Base-by-base conservation (phyloP, 495 filamentous ascomycete species). In the Hypoxylon lenormandii region DNA sequence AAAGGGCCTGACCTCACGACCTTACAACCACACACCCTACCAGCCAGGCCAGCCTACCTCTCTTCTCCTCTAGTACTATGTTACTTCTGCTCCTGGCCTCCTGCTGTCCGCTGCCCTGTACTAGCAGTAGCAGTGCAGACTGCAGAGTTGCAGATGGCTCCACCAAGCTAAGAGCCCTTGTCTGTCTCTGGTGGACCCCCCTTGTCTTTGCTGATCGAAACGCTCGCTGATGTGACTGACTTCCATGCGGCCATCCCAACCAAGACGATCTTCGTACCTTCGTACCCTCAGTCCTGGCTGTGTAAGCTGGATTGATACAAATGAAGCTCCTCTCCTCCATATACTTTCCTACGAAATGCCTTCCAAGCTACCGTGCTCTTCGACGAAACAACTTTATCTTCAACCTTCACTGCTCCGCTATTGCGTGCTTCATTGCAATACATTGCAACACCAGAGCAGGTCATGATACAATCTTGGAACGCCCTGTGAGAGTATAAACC, bases 271-370 rank as follows among this genome's bases (percentile, higher is more conserved):
- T 61, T 52, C 57, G 67, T 69, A 70, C 70, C 55, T 60, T 53
- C 45, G 73, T 75, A 75, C 70, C 66, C 15, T 18, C 33, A 28
- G 18, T 53, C 50, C 60, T 60, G 60, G 49, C 66, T 65, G 56
- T 66, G 62, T 59, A 60, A 72, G 74, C 40, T 68, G 66, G 65
- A 70, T 74, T 74, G 64, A 76, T 76, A 76, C 74, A 76, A 74
- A 76, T 76, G 74, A 72, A 74, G 68, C 70, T 76, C 74, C 26
- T 61, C 72, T 76, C 74, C 74, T 72, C 74, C 74, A 70, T 49
- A 68, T 59, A 47, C 49, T 59, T 64, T 46, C 65, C 64, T 54
- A 63, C 64, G 61, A 71, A 72, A 62, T 53, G 15, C 13, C 70
- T 62, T 43, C 59, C 28, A 57, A 69, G 66, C 69, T 70, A 65